Conservation (phyloP, 192 early-diverging fungal species). For the Rhizoclosmatium sp. region DNA sequence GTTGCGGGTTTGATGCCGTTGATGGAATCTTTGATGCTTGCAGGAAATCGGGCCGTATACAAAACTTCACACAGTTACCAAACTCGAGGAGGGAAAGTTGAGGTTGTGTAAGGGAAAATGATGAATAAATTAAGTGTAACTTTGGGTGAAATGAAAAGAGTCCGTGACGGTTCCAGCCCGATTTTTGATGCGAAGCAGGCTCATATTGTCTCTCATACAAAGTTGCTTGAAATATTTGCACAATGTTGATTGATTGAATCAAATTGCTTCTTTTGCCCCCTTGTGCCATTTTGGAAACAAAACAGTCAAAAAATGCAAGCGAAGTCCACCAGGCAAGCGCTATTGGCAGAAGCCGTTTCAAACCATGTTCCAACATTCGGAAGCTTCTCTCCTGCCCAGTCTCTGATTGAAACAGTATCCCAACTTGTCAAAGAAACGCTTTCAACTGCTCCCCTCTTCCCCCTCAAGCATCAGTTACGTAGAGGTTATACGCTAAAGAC, state of each 20-base stretch:
- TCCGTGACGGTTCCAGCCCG: too few species aligned
- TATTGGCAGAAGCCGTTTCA: not conserved
- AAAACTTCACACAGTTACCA: not conserved
- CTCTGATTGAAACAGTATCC: not conserved
- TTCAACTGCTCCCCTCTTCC: not conserved
- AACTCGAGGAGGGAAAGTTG: too few species aligned
- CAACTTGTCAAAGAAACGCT: not conserved
- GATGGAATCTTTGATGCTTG: slow-evolving; percentile 3
- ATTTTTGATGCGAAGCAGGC: too few species aligned
- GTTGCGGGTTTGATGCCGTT: not conserved
- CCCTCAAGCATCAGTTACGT: slow-evolving; percentile 2
- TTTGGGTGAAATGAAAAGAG: too few species aligned
- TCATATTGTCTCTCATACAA: too few species aligned
- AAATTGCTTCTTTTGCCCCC: too few species aligned
- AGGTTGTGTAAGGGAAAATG: too few species aligned
- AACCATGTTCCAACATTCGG: not conserved
- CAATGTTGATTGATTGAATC: too few species aligned
- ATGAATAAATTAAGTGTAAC: too few species aligned
- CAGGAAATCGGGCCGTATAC: not conserved
- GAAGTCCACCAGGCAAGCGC: not conserved
- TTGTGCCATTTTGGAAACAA: too few species aligned
- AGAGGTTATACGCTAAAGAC: slow-evolving; percentile 6
- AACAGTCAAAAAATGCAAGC: too few species aligned
- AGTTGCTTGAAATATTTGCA: too few species aligned
- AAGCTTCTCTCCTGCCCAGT: not conserved